These are phyloP conservation scores for Hypocrella siamensis DNA, from an alignment of 2,329 filamentous ascomycete species.

Conservation along the genomic window DNA sequence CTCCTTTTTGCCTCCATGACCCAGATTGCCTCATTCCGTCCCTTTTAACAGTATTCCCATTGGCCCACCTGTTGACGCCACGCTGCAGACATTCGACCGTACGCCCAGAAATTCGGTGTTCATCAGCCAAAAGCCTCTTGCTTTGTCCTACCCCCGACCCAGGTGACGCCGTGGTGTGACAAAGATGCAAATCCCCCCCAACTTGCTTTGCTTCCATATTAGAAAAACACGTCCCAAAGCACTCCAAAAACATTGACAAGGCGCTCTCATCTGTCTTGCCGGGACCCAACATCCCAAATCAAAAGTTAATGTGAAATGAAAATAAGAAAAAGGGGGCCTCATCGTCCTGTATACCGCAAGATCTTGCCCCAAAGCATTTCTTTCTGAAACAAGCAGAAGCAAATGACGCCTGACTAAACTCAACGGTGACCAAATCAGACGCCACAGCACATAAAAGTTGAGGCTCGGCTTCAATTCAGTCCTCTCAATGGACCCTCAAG, in stretches of 20 bases:
- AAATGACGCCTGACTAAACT: no score
- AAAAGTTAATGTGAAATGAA: no score
- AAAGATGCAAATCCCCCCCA: slow-evolving; percentile 4
- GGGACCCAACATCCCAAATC: no score
- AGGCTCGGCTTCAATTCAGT: background rate
- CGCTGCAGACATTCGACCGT: slow-evolving; percentile 2
- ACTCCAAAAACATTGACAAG: no score
- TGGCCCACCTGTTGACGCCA: slow-evolving; percentile 3
- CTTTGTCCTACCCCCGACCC: slow-evolving; percentile 5
- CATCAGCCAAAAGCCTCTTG: slow-evolving; percentile 1
- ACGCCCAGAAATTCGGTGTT: background rate
- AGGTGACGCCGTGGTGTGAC: slow-evolving; percentile 7
- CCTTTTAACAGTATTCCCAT: background rate
- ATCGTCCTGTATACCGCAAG: no score
- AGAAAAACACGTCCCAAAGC: slow-evolving; percentile 5
- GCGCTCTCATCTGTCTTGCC: no score
- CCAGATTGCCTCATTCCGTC: background rate
- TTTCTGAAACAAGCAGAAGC: no score
- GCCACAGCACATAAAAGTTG: no score
- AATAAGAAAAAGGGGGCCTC: no score
- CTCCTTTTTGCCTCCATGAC: background rate
- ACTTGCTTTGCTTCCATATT: background rate
- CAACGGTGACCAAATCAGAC: no score
- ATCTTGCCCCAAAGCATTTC: no score
- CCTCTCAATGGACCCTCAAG: background rate